Evolutionary conservation across 73 alveolate genomes (phyloP), one percentile per base, ranked within the genome.

Genomic region (Paramecium biaurelia): DNA sequence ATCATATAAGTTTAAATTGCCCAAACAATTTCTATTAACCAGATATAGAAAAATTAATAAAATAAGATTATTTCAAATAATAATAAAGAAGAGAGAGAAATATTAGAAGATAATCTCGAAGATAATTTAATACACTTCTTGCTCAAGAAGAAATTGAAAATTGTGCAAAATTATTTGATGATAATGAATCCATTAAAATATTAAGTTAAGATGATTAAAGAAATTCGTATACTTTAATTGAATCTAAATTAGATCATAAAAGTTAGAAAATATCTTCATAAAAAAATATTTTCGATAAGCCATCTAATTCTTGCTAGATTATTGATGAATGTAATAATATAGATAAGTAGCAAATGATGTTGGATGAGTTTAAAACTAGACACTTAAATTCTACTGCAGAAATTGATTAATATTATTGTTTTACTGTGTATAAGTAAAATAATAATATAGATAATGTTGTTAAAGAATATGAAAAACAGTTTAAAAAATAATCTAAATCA

Each of bases 131-230:
- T 63, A 32, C 84, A 1, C 30, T 63, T 0, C 26, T 63, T 2
- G 45, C 41, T 30, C 12, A 32, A 26, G 41, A 63, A 63, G 84
- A 63, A 23, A 12, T 63, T 3, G 26, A 63, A 30, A 63, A 63
- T 63, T 63, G 84, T 63, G 84, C 84, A 12, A 26, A 63, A 63
- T 63, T 32, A 30, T 63, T 63, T 30, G 84, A 63, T 12, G 84
- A 63, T 0, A 63, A 63, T 30, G 84, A 63, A 30, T 63, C 84
- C 6, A 2, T 30, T 12, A 63, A 63, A 63, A 30, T 14, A 23
- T 14, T 32, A 12, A 63, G 84, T 20, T 63, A 30, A 30, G 84
- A 63, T 9, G 41, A 63, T 63, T 63, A 30, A 26, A 63, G 45
- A 63, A 32, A 30, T 30, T 63, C 84, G 49, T 30, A 63, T 63